These are phyloP conservation scores for Mortierella sp. DNA, from an alignment of 371 early-diverging fungal genomes.

Conservation along the genomic window DNA sequence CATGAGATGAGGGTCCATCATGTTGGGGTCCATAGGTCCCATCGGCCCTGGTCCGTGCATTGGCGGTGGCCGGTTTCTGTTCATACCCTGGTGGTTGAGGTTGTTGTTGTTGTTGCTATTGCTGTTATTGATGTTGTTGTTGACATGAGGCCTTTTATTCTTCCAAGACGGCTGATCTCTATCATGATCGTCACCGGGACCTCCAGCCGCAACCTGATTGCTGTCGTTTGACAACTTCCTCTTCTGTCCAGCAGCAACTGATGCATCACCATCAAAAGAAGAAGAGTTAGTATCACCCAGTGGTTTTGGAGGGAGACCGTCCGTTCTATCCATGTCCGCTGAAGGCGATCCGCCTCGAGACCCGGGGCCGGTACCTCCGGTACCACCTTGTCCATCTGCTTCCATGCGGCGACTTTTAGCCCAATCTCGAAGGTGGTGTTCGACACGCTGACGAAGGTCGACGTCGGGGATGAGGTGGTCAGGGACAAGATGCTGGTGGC, in stretches of 20 bases:
- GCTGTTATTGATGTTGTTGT: constrained; percentile 22
- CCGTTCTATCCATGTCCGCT: constrained; percentile 19
- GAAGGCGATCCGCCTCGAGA: constrained; percentile 41
- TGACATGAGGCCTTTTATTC: constrained; percentile 50
- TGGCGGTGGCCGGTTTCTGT: constrained; percentile 32
- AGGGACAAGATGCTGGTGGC: constrained; percentile 65
- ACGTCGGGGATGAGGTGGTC: constrained; percentile 69
- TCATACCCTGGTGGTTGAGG: constrained; percentile 37
- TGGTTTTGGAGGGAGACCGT: constrained; percentile 5
- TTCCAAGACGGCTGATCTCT: constrained; percentile 49
- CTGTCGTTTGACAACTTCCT: constrained; percentile 33
- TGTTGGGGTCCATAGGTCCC: constrained; percentile 29
- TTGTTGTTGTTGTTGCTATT: constrained; percentile 28
- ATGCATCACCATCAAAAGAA: constrained; percentile 9
- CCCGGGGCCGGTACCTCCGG: not conserved
- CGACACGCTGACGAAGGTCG: constrained; percentile 65
- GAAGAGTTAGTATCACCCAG: constrained; percentile 9
- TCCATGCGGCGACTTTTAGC: constrained; percentile 50
- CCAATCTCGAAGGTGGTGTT: constrained; percentile 65
- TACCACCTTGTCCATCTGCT: constrained; percentile 11
- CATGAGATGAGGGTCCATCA: constrained; percentile 19
- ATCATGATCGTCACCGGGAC: constrained; percentile 29
- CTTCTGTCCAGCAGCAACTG: constrained; percentile 28
- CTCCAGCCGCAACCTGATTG: constrained; percentile 16
- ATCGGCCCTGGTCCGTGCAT: constrained; percentile 34